Evolutionary conservation across 352 stramenopile genomes (phyloP), one percentile per base, ranked within the genome.

Genomic region (Pythium sukuiense): DNA sequence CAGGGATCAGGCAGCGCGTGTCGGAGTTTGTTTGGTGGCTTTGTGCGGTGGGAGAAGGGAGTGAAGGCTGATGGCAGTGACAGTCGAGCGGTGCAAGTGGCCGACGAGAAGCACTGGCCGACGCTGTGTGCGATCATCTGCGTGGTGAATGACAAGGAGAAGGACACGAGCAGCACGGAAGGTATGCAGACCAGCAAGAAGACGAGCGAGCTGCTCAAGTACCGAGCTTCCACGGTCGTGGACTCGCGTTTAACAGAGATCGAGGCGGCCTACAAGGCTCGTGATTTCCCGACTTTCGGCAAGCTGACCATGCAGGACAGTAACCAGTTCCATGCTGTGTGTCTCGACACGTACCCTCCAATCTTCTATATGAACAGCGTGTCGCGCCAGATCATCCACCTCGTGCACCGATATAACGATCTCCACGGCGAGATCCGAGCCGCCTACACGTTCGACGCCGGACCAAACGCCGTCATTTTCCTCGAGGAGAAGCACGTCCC

Each of bases 321-420:
- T 63, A 99, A 99, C 82, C 94, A 99, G 71, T 99, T 99, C 76
- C 97, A 99, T 79, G 92, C 97, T 41, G 98, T 91, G 33, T 99
- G 97, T 72, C 81, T 99, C 12, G 97, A 99, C 77, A 99, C 97
- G 18, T 98, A 90, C 70, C 98, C 98, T 53, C 97, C 98, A 7
- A 99, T 99, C 65, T 98, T 98, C 74, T 99, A 99, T 76, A 92
- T 99, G 83, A 99, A 99, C 76, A 95, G 99, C 65, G 69, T 93
- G 37, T 97, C 89, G 29, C 78, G 78, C 45, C 72, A 72, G 55
- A 87, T 97, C 64, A 85, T 95, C 54, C 57, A 74, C 43, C 65
- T 99, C 12, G 86, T 99, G 33, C 95, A 99, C 79, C 81, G 76
- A 52, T 98, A 98, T 78, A 99, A 99, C 79, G 72, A 83, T 27